Evolutionary conservation across 2,329 filamentous ascomycete genomes (phyloP).

Genomic region (Geosmithia morbida): DNA sequence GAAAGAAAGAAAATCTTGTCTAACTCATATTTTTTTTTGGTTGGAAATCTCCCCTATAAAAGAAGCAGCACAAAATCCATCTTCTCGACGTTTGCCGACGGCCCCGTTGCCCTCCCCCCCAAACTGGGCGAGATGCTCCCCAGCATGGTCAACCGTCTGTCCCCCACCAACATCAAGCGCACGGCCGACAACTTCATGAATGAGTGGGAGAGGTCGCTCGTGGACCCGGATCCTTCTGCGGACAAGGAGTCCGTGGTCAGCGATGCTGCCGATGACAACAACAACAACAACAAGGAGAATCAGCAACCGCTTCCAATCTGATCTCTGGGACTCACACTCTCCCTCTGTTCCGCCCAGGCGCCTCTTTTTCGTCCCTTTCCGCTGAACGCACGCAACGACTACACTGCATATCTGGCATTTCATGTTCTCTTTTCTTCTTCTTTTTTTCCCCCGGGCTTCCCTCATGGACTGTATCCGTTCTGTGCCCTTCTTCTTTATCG

Average conservation of each 20-base stretch:
- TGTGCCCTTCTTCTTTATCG: too few species aligned
- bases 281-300: too few species aligned
- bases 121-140: conserved; percentile 46
- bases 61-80: not conserved
- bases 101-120: conserved; percentile 7
- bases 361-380: too few species aligned
- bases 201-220: conserved; percentile 64
- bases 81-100: conserved; percentile 4
- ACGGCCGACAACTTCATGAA: conserved; percentile 79
- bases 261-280: too few species aligned
- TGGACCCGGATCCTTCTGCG: conserved; percentile 10
- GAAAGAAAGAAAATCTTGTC: not conserved
- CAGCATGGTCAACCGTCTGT: conserved; percentile 56
- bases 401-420: too few species aligned
- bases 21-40: not conserved
- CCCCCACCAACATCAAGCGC: conserved; percentile 63
- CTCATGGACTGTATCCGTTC: too few species aligned
- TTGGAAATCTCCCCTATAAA: not conserved
- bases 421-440: too few species aligned
- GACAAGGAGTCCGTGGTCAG: conserved; percentile 12
- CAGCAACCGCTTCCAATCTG: too few species aligned
- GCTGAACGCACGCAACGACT: too few species aligned
- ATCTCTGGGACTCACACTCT: too few species aligned
- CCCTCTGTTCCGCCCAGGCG: too few species aligned
- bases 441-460: too few species aligned